Evolutionary conservation across 2,329 filamentous ascomycete genomes (phyloP), one percentile per base, ranked within the genome.

Genomic region (Ophiocordyceps camponoti-rufipedis): DNA sequence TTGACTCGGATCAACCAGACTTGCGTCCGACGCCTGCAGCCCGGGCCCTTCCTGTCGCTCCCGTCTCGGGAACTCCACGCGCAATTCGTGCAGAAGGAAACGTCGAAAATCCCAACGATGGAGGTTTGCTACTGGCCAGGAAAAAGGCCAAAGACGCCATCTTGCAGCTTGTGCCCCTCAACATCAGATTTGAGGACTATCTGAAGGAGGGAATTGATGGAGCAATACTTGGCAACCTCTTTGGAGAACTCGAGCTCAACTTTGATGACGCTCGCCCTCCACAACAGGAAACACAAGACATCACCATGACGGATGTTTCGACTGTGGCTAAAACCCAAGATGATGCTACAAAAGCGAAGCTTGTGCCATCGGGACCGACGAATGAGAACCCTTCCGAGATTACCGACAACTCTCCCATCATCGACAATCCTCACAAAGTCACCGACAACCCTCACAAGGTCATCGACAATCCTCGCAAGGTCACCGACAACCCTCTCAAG

Each of bases 151-250:
- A 78, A 54, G 73, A 75, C 23, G 80, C 82, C 4, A 76, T 88
- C 38, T 60, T 85, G 29, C 71, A 74, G 35, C 64, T 88, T 3
- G 71, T 68, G 63, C 68, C 71, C 1, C 58, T 84, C 48, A 82
- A 85, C 43, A 76, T 93, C 47, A 75, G 76, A 18, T 94, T 80
- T 55, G 71, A 81, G 46, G 73, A 85, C 48, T 80, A 89, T 47
- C 66, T 88, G 12, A 69, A 77, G 11, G 82, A 89, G 58, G 82
- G 85, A 0, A 70, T 89, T 40, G 74, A 87, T 52, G 68, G 73
- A 33, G 60, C 61, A 1, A 56, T 86, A 11, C 62, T 94, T 33
- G 72, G 70, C 46, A 59, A 65, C 29, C 67, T 91, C 1, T 91
- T 87, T 53, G 64, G 70, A 28, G 79, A 85, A 18, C 63, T 91